These are phyloP conservation scores for Amylocystis lapponica DNA, from an alignment of 768 basidiomycete species.

Conservation along the genomic window DNA sequence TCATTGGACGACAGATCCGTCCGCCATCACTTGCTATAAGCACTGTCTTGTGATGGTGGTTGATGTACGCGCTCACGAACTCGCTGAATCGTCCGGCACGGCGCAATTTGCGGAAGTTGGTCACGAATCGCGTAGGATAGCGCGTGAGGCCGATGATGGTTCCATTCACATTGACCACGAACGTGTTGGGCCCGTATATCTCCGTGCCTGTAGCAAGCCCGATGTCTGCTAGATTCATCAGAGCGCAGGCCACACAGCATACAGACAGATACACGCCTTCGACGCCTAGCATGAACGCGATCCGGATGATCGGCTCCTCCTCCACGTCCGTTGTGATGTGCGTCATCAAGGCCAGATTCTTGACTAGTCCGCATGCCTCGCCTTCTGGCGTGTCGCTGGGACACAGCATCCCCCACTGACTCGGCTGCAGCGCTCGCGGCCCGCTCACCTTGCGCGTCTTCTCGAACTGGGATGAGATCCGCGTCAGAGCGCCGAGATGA, in stretches of 20 bases:
- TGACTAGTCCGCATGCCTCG: slow-evolving; percentile 97
- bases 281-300: slow-evolving; percentile 96
- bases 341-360: slow-evolving; percentile 98
- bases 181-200: slow-evolving; percentile 90
- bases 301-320: slow-evolving; percentile 85
- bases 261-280: slow-evolving; percentile 66
- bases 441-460: slow-evolving; percentile 99
- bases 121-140: slow-evolving; percentile 77
- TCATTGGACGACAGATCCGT: slow-evolving; percentile 94
- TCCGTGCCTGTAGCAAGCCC: slow-evolving; percentile 88
- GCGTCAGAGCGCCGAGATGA: slow-evolving; percentile 99
- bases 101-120: slow-evolving; percentile 87
- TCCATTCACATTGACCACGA: slow-evolving; percentile 96
- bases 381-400: slow-evolving; percentile 99
- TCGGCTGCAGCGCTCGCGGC: slow-evolving; percentile 92
- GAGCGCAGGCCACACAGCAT: background rate
- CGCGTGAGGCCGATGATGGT: slow-evolving; percentile 91
- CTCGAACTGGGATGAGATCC: slow-evolving; percentile 98
- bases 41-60: slow-evolving; percentile 90
- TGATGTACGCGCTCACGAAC: slow-evolving; percentile 95
- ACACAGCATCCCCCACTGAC: slow-evolving; percentile 99
- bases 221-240: slow-evolving; percentile 50
- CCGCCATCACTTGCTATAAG: slow-evolving; percentile 98
- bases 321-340: slow-evolving; percentile 99
- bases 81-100: slow-evolving; percentile 90